Percentiles rank a stretch among this genome's conserved stretches.
Conservation (phyloP, 2,329 filamentous ascomycete species). For the Metarhizium album region DNA sequence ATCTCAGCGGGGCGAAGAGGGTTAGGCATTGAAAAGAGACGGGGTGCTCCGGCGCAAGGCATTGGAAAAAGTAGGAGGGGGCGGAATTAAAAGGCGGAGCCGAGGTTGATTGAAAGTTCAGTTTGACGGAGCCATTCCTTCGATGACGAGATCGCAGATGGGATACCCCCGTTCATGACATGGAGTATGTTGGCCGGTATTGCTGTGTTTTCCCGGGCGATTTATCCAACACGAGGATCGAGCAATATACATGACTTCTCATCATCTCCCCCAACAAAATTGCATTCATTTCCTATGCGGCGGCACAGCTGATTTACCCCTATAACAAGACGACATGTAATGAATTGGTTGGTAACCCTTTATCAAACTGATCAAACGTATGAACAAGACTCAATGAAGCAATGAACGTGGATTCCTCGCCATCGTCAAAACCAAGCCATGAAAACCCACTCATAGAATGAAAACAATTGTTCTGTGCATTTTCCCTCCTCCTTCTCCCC, state of each 20-base stretch:
- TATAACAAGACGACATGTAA: background rate
- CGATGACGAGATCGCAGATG: background rate
- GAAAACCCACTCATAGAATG: background rate
- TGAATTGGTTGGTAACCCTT: background rate
- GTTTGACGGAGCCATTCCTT: background rate
- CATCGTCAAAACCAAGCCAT: background rate
- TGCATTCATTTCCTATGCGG: background rate
- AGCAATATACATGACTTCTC: background rate
- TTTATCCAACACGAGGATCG: background rate
- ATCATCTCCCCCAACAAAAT: background rate
- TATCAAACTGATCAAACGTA: background rate
- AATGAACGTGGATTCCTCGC: background rate
- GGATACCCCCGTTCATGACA: background rate
- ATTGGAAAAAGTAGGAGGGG: constrained; percentile 30
- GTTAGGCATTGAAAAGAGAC: constrained; percentile 38
- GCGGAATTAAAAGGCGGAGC: background rate
- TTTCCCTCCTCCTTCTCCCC: background rate
- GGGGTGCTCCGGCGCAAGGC: constrained; percentile 26
- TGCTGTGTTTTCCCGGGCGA: background rate
- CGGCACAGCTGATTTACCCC: background rate
- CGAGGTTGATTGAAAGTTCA: background rate
- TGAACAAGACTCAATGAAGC: background rate
- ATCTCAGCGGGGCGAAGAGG: constrained; percentile 36
- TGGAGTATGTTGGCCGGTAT: background rate
- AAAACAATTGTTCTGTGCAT: background rate